phyloP scores from a whole-genome alignment of 208 protist genomes.

The Vickermania ingenoplastis region DNA sequence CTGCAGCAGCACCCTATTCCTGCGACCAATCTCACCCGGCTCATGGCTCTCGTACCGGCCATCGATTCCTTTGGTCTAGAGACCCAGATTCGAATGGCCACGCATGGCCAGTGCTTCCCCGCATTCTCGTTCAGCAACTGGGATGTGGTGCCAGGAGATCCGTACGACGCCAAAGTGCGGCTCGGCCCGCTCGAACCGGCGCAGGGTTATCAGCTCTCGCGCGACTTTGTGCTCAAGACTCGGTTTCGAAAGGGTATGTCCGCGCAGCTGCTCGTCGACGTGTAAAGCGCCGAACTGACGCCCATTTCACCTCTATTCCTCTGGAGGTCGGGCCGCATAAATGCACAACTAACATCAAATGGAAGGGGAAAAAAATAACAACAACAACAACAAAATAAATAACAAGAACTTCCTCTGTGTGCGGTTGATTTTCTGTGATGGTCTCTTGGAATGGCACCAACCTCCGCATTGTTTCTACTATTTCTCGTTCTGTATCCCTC shows the following conservation, averaged over 20 bases:
- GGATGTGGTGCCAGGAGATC: conserved; percentile 97
- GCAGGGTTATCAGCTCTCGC: conserved; percentile 89
- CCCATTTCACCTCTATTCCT: neutral
- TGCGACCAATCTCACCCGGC: conserved; percentile 94
- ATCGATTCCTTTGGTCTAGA: conserved; percentile 99
- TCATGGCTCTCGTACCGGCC: conserved; percentile 93
- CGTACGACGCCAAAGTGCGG: conserved; percentile 94
- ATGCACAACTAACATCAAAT: conserved; percentile 1
- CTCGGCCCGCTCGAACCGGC: conserved; percentile 94
- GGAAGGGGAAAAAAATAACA: neutral
- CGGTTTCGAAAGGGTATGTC: conserved; percentile 94
- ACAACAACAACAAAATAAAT: neutral
- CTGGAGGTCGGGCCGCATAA: neutral
- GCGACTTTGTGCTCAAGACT: conserved; percentile 99
- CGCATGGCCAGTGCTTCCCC: conserved; percentile 93
- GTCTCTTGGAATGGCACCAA: neutral
- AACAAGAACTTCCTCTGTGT: neutral
- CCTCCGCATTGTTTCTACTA: too few relatives aligned
- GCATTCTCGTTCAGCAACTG: conserved; percentile 95
- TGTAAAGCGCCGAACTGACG: conserved; percentile 10
- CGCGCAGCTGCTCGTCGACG: conserved; percentile 40
- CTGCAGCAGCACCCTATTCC: conserved; percentile 86
- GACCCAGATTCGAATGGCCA: conserved; percentile 96
- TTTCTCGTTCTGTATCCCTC: too few relatives aligned
- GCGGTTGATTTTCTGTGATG: neutral